A percentile compares a stretch with the other conserved stretches of the same genome.
Conservation (phyloP, 176 grass and related monocot genomes). For the Oryza glaberrima region DNA sequence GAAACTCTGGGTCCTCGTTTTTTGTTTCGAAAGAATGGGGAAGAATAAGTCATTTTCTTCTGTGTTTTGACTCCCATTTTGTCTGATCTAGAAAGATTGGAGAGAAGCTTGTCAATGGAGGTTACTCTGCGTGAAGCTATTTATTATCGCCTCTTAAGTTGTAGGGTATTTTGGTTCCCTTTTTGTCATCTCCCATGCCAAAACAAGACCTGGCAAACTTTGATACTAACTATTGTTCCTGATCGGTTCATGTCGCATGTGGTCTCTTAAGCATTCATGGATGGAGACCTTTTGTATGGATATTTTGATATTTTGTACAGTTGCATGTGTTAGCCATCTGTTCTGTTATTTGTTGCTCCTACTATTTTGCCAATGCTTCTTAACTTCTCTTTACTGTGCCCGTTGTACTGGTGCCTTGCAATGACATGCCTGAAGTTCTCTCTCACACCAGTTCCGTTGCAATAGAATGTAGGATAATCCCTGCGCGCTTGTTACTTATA, state of each 20-base stretch:
- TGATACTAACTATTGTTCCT: constrained; percentile 48
- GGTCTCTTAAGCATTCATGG: constrained; percentile 14
- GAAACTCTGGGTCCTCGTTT: constrained; percentile 28
- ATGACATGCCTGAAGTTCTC: neutral
- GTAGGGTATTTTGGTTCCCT: constrained; percentile 49
- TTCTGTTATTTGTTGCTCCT: neutral
- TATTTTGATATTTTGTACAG: constrained; percentile 21
- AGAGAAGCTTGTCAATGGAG: constrained; percentile 41
- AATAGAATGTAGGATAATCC: neutral
- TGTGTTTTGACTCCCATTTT: constrained; percentile 43
- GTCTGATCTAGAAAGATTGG: constrained; percentile 53
- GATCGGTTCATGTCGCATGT: constrained; percentile 14
- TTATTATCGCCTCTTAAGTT: constrained; percentile 54
- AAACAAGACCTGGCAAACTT: constrained; percentile 39
- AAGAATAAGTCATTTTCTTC: constrained; percentile 70
- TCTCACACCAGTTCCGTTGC: neutral
- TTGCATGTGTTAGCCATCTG: neutral
- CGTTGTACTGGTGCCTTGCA: neutral
- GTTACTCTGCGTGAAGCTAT: constrained; percentile 46
- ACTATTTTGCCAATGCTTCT: neutral
- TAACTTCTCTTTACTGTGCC: neutral
- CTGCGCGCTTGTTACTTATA: no score
- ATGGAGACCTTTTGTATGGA: constrained; percentile 6
- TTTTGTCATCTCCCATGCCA: constrained; percentile 54
- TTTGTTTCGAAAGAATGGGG: constrained; percentile 45